Conservation (phyloP, 129 eudicot genomes). For the Heracleum sosnowskyi region DNA sequence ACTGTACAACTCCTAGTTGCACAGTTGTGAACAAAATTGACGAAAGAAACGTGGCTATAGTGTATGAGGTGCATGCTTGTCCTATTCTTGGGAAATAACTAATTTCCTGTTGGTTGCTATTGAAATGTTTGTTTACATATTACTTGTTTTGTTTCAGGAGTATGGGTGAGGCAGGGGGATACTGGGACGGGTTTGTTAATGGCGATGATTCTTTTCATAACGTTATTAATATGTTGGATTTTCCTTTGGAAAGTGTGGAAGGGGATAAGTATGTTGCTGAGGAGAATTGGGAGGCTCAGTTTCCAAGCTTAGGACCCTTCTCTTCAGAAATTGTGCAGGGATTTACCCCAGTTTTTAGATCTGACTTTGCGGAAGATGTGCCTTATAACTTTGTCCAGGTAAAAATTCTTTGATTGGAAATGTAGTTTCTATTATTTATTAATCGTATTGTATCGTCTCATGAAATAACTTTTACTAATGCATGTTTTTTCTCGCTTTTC, state of each 20-base stretch:
- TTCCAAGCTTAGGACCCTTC: slow-evolving; percentile 6
- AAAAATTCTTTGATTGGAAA: not conserved
- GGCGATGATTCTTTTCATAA: slow-evolving; percentile 8
- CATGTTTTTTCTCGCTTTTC: not conserved
- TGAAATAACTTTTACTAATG: not conserved
- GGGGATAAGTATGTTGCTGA: not conserved
- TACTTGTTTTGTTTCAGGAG: not conserved
- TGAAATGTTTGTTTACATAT: not conserved
- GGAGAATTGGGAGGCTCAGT: slow-evolving; percentile 10
- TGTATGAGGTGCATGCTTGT: not conserved
- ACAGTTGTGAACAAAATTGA: no score
- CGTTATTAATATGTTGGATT: slow-evolving; percentile 6
- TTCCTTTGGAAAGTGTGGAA: slow-evolving; percentile 13
- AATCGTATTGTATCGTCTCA: not conserved
- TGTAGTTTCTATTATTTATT: not conserved
- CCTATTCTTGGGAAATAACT: not conserved
- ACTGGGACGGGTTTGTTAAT: slow-evolving; percentile 11
- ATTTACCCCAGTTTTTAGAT: not conserved
- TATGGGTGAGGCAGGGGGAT: not conserved
- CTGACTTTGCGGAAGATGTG: not conserved
- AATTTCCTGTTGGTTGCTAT: not conserved
- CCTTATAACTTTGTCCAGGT: slow-evolving; percentile 4
- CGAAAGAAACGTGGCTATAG: no score
- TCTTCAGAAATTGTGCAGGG: slow-evolving; percentile 8
- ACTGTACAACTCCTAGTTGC: no score